A percentile compares a stretch with the other conserved stretches of the same genome.
Evolutionary conservation across 768 basidiomycete genomes (phyloP).

Genomic region (Saitozyma podzolica): DNA sequence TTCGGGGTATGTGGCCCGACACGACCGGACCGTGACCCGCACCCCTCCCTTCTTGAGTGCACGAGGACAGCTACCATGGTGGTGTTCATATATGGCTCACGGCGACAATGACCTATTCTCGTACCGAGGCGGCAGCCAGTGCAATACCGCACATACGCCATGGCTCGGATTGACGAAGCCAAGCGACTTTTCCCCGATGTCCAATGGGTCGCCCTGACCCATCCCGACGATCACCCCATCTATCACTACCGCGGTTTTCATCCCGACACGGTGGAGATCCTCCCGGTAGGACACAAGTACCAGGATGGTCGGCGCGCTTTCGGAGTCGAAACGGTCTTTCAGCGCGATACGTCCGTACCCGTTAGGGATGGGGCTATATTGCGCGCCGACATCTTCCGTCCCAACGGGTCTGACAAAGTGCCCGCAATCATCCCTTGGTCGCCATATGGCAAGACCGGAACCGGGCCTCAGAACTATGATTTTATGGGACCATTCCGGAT

Average conservation of each 20-base stretch:
- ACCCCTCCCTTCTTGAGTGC: no score
- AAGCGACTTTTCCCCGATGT: neutral
- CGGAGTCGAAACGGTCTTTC: neutral
- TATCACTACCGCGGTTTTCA: conserved; percentile 1
- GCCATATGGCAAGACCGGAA: conserved; percentile 5
- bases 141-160: neutral
- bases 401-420: neutral
- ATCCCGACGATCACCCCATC: neutral
- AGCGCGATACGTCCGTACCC: neutral
- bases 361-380: neutral
- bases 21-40: no score
- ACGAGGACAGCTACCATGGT: no score
- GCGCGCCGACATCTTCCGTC: neutral
- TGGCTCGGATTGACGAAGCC: neutral
- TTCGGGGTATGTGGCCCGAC: no score
- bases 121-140: no score
- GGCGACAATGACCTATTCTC: no score
- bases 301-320: neutral
- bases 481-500: neutral
- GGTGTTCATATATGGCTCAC: no score
- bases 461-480: neutral
- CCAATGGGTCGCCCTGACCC: neutral
- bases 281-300: neutral
- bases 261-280: neutral
- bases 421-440: neutral